phyloP scores from a whole-genome alignment of 768 basidiomycete genomes.

The Hortiboletus campestris region DNA sequence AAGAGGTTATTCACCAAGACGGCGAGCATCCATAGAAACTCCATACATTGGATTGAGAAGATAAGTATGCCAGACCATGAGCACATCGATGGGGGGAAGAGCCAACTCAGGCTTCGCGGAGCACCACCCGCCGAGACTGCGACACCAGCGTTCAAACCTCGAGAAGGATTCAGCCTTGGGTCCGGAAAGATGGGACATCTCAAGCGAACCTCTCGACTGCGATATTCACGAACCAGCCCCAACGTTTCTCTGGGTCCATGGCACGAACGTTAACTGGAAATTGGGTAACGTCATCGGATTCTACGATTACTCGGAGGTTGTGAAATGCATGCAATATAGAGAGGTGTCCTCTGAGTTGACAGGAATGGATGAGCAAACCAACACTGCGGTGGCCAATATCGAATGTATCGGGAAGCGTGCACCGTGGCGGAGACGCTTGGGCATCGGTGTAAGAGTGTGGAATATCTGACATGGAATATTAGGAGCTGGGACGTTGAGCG shows the following conservation, averaged over 20 bases:
- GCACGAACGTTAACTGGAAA: conserved; percentile 10
- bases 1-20: neutral
- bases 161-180: neutral
- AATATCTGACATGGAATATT: neutral
- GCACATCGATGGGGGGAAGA: conserved; percentile 39
- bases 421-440: neutral
- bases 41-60: conserved; percentile 37
- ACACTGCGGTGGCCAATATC: conserved; percentile 5
- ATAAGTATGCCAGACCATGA: conserved; percentile 43
- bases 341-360: conserved; percentile 33
- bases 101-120: neutral
- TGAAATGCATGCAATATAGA: conserved; percentile 29
- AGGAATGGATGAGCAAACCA: conserved; percentile 17
- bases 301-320: conserved; percentile 20
- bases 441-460: neutral
- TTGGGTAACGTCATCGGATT: conserved; percentile 9
- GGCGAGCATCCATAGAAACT: neutral
- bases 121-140: neutral
- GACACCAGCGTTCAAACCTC: conserved; percentile 39
- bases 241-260: conserved; percentile 30
- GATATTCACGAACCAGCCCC: conserved; percentile 39
- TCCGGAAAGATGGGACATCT: neutral
- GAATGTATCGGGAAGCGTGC: conserved; percentile 19
- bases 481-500: neutral
- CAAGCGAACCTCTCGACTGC: conserved; percentile 35